phyloP scores from a whole-genome alignment of 176 grass and related monocot species.

The Hordeum marinum region DNA sequence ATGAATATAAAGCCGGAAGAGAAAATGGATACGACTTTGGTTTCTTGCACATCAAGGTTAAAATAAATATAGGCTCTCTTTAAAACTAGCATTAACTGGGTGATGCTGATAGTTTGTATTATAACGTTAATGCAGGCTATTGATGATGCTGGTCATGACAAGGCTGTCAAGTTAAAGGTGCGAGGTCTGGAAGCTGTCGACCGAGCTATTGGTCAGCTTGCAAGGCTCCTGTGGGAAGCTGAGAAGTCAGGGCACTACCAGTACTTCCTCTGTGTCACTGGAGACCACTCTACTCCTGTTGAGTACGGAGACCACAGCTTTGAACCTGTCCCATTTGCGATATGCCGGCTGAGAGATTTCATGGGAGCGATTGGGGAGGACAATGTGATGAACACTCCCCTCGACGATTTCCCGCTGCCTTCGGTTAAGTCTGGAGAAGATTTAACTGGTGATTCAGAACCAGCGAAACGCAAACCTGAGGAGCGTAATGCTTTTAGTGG shows the following conservation, averaged over 20 bases:
- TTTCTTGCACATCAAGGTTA: conserved; percentile 91
- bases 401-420: conserved; percentile 75
- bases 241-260: conserved; percentile 62
- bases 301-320: conserved; percentile 97
- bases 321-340: conserved; percentile 68
- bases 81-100: neutral
- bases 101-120: conserved; percentile 8
- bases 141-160: conserved; percentile 92
- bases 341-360: conserved; percentile 67
- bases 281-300: conserved; percentile 93
- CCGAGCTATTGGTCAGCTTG: conserved; percentile 68
- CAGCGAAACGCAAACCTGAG: neutral
- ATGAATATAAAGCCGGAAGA: conserved; percentile 60
- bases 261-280: conserved; percentile 78
- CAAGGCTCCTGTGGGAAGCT: conserved; percentile 76
- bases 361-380: conserved; percentile 60
- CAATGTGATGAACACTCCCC: conserved; percentile 40
- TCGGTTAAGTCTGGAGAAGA: conserved; percentile 55
- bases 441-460: conserved; percentile 20
- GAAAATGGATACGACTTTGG: conserved; percentile 91
- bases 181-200: conserved; percentile 83
- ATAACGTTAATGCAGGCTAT: conserved; percentile 55
- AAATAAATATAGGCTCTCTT: neutral
- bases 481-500: conserved; percentile 41
- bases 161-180: conserved; percentile 83